Base-by-base conservation (phyloP, 176 grass and related monocot species). In the Bothriochloa decipiens region DNA sequence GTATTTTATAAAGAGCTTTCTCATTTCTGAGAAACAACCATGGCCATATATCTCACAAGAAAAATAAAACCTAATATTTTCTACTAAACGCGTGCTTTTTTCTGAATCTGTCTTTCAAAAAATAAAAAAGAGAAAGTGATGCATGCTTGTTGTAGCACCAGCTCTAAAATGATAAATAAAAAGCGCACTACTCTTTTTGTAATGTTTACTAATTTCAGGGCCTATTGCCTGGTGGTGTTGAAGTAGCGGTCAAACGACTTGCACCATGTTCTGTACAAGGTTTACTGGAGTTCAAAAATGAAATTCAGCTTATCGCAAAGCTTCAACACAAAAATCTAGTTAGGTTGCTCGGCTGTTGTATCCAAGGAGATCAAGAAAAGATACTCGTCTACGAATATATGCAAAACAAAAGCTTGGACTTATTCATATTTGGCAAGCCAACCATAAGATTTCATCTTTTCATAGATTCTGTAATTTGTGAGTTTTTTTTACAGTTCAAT, bases 351-450 rank as follows among this genome's bases (percentile, higher is more conserved):
- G 90, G 86, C 3, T 86, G 79, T 18, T 91, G 86, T 43, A 80
- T 75, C 16, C n/a, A 85, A 76, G 86, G 74, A 70, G 68, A 82
- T 32, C 78, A 53, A 70, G 89, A 91, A 82, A 94, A 90, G 53
- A 77, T 91, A 57, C 82, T 94, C 45, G 89, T 94, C 66, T 95
- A 95, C 40, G 93, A 95, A 86, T 91, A 88, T 41, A 74, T 95
- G 81, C 83, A 87, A 72, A 93, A 96, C 64, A 93, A 86, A 93
- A 96, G 91, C 86, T 70, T 96, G 20, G 94, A 96, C 47, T 81
- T 47, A 25, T 68, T 89, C 81, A 67, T 96, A 79, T 96, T 91
- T 45, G 90, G 85, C 85, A 82, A 22, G 55, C 11, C 16, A 41
- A 25, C 43, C 50, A 52, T 52, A 52, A 52, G 49, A 52, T 18